Evolutionary conservation across 768 basidiomycete genomes (phyloP).

Genomic region (Lactarius vividus): DNA sequence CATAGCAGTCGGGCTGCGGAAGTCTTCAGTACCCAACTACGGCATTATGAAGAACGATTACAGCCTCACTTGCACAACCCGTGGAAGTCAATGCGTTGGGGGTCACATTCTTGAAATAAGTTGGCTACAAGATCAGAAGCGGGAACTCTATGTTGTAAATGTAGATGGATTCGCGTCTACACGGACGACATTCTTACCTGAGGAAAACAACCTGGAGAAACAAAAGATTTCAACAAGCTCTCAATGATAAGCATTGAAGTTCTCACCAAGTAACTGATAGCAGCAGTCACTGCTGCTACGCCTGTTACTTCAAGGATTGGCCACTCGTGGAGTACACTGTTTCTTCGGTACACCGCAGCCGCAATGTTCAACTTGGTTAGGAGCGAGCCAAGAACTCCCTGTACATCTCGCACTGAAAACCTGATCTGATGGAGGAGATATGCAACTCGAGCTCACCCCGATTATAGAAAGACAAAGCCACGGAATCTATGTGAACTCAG

Average conservation of each 20-base stretch:
- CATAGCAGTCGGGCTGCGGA: constrained; percentile 55
- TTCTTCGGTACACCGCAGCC: constrained; percentile 57
- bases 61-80: constrained; percentile 74
- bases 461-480: constrained; percentile 62
- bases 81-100: constrained; percentile 61
- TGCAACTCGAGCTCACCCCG: constrained; percentile 44
- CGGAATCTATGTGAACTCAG: constrained; percentile 50
- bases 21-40: constrained; percentile 2
- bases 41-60: not conserved
- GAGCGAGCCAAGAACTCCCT: constrained; percentile 66
- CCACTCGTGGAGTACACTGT: constrained; percentile 55
- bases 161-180: not conserved
- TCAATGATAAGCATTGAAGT: not conserved
- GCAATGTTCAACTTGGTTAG: constrained; percentile 66
- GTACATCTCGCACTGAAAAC: constrained; percentile 1
- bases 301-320: constrained; percentile 64
- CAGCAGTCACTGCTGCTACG: constrained; percentile 64
- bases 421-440: constrained; percentile 3
- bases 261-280: constrained; percentile 61
- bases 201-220: constrained; percentile 59
- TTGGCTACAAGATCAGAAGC: constrained; percentile 80
- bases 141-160: constrained; percentile 48
- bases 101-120: constrained; percentile 80
- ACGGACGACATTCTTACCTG: constrained; percentile 37
- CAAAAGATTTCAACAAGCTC: not conserved